A percentile compares a stretch with the other conserved stretches of the same genome.
phyloP scores from a whole-genome alignment of 2,329 filamentous ascomycete genomes.

The Hymenoscyphus fraxineus region DNA sequence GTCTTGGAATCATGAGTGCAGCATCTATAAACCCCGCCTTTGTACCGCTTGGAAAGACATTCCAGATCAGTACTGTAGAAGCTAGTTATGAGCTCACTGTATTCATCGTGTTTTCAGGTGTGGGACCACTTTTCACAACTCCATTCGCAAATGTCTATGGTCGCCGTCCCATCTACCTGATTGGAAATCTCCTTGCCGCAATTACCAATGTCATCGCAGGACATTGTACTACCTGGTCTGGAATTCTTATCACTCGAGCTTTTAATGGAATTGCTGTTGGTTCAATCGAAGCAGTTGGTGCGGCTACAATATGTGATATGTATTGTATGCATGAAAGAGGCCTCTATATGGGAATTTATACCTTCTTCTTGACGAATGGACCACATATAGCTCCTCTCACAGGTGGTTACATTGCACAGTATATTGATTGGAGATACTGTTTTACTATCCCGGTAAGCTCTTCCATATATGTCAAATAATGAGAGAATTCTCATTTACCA shows the following conservation, averaged over 20 bases:
- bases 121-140: constrained; percentile 21
- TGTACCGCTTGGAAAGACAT: constrained; percentile 23
- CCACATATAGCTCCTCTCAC: constrained; percentile 48
- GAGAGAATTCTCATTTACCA: background rate
- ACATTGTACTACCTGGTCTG: constrained; percentile 18
- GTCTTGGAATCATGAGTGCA: constrained; percentile 28
- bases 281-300: constrained; percentile 33
- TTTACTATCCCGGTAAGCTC: background rate
- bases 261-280: constrained; percentile 33
- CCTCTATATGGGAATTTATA: constrained; percentile 33
- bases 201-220: constrained; percentile 23
- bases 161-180: constrained; percentile 27
- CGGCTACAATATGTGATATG: constrained; percentile 33
- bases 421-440: constrained; percentile 69
- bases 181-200: constrained; percentile 26
- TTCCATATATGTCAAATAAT: background rate
- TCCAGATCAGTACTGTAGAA: constrained; percentile 23
- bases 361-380: constrained; percentile 31
- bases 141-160: constrained; percentile 29
- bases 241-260: constrained; percentile 27
- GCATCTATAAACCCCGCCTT: constrained; percentile 31
- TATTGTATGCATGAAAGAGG: constrained; percentile 35
- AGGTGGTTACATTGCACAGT: constrained; percentile 71
- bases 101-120: constrained; percentile 29
- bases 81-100: constrained; percentile 32